These are phyloP conservation scores for Reticulomyxa filosa DNA, from an alignment of 78 protist species.

Conservation along the genomic window DNA sequence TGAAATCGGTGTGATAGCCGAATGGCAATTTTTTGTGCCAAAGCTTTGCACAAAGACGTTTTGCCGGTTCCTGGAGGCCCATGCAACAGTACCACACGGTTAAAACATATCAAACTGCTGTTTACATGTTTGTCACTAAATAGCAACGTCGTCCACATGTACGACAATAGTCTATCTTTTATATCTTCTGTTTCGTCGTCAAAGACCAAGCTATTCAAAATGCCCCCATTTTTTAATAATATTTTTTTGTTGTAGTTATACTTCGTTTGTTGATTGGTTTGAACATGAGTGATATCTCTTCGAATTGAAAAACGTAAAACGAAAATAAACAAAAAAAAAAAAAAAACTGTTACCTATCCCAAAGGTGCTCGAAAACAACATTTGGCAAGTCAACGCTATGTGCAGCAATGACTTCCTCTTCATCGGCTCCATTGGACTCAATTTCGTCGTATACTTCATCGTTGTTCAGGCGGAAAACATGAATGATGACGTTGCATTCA, in stretches of 20 bases:
- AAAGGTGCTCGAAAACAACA: neutral
- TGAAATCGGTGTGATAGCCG: conserved; percentile 15
- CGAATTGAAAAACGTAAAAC: too few relatives aligned
- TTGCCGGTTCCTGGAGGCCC: conserved; percentile 96
- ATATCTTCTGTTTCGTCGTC: neutral
- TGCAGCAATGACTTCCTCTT: neutral
- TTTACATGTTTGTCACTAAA: conserved; percentile 25
- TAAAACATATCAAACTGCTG: conserved; percentile 26
- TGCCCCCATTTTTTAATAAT: too few relatives aligned
- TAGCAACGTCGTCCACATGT: conserved; percentile 17
- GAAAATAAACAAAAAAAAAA: too few relatives aligned
- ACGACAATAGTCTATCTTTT: conserved; percentile 31
- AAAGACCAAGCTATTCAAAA: too few relatives aligned
- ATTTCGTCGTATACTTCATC: neutral
- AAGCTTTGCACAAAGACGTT: conserved; percentile 53
- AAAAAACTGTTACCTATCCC: too few relatives aligned
- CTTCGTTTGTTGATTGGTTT: too few relatives aligned
- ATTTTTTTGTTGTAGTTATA: too few relatives aligned
- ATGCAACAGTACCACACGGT: conserved; percentile 59
- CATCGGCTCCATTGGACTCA: neutral
- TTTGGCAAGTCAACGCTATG: neutral
- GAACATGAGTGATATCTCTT: too few relatives aligned
- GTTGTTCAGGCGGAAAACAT: neutral
- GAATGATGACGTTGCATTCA: neutral
- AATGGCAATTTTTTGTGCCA: conserved; percentile 74